Evolutionary conservation across 1,284 basidiomycete genomes (phyloP).

Genomic region (Naganishia albida): DNA sequence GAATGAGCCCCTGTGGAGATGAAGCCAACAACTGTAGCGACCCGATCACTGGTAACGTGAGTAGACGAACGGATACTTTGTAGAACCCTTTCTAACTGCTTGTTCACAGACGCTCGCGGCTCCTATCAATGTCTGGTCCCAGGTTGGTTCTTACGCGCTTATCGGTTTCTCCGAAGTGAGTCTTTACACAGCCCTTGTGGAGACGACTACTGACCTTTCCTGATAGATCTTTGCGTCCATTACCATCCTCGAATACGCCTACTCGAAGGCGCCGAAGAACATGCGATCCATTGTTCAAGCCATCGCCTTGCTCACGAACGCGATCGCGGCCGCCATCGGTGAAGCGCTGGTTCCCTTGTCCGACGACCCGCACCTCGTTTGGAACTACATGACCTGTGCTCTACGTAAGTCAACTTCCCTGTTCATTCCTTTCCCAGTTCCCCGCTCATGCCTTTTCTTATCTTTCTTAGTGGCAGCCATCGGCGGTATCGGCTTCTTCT

Average conservation of each 20-base stretch:
- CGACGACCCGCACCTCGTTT: slow-evolving; percentile 33
- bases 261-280: slow-evolving; percentile 46
- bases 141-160: slow-evolving; percentile 55
- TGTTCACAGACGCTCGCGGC: slow-evolving; percentile 29
- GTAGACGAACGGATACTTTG: too few species aligned
- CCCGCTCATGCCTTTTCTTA: too few species aligned
- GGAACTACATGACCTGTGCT: slow-evolving; percentile 34
- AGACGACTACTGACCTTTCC: not conserved
- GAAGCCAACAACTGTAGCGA: slow-evolving; percentile 50
- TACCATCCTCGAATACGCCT: slow-evolving; percentile 57
- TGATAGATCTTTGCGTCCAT: slow-evolving; percentile 56
- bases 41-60: slow-evolving; percentile 37
- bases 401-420: slow-evolving; percentile 12
- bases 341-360: slow-evolving; percentile 27
- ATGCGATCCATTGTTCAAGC: slow-evolving; percentile 34
- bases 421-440: too few species aligned
- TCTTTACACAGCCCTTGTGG: not conserved
- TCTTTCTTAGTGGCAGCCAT: slow-evolving; percentile 14
- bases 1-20: slow-evolving; percentile 54
- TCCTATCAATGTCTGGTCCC: slow-evolving; percentile 52
- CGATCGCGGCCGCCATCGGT: slow-evolving; percentile 32
- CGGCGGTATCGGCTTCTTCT: slow-evolving; percentile 32
- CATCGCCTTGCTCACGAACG: slow-evolving; percentile 31
- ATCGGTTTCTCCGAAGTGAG: slow-evolving; percentile 55
- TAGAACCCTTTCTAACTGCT: not conserved